Evolutionary conservation across 2,329 filamentous ascomycete genomes (phyloP), one percentile per base, ranked within the genome.

Genomic region (Acarospora socialis): DNA sequence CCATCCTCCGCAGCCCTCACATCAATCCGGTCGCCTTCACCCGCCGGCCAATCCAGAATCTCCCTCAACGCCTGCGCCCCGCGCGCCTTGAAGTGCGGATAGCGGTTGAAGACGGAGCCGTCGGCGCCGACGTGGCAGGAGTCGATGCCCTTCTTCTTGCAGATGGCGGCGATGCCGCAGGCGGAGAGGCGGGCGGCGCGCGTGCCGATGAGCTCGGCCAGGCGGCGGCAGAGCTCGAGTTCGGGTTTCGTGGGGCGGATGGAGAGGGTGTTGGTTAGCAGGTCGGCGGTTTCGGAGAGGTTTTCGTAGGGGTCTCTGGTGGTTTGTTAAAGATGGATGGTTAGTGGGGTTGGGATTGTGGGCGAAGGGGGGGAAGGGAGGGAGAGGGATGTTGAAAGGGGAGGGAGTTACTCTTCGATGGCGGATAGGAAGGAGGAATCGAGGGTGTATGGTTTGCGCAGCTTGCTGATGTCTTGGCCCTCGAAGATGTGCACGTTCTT

Each of bases 21-120:
- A 61, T 86, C 77, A 33, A 98, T 70, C 5, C 84, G 86, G 49
- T 95, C 84, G 53, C 84, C 78, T 55, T 76, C 77, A 60, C 81
- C 81, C 34, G 69, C 73, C 3, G 80, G 73, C 86, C 87, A 95
- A 64, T 93, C 87, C 21, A 98, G 73, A 43, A 98, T 94, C 65
- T 98, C 90, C 34, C 82, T 76, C 32, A 98, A 70, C 17, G 90
- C 90, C 54, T 77, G 68, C 9, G 90, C 87, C 34, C 87, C 86
- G 33, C 90, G 79, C 36, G 76, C 73, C 68, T 94, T 94, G 72
- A 98, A 98, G 61, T 93, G 81, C 8, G 90, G 90, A 61, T 98
- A 98, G 57, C 95, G 95, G 69, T 93, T 94, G 66, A 98, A 98
- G 33, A 98, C 87, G 12, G 82, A 92, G 21, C 90, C 90, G 52